Percentiles rank a stretch among this genome's conserved stretches.
phyloP scores from a whole-genome alignment of 208 protist genomes.

The Trichomonas vaginalis region DNA sequence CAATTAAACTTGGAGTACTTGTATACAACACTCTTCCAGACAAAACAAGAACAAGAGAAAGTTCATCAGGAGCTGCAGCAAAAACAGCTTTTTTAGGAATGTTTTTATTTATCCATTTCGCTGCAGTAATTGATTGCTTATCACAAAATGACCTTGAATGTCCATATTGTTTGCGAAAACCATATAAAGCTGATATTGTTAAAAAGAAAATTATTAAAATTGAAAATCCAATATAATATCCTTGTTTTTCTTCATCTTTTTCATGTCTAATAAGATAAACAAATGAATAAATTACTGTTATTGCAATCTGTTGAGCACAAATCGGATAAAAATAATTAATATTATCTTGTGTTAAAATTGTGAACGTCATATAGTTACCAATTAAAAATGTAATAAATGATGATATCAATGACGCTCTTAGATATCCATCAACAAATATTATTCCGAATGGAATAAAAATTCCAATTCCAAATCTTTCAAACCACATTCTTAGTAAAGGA shows the following conservation, averaged over 20 bases:
- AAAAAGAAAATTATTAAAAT: background rate
- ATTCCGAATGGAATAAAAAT: background rate
- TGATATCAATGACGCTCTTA: too few relatives aligned
- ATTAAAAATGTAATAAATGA: background rate
- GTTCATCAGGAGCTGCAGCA: background rate
- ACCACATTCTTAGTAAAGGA: background rate
- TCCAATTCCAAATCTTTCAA: background rate
- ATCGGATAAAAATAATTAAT: background rate
- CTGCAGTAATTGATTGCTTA: background rate
- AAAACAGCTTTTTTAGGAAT: background rate
- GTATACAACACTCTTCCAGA: background rate
- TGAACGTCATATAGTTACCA: too few relatives aligned
- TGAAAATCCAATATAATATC: background rate
- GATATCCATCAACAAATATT: background rate
- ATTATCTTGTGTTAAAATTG: background rate
- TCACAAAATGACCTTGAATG: background rate
- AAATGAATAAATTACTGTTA: background rate
- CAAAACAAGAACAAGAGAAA: background rate
- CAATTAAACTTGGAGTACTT: background rate
- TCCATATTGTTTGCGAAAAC: background rate
- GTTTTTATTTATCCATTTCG: background rate
- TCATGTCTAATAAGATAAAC: background rate
- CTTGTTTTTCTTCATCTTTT: background rate
- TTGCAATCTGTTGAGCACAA: background rate
- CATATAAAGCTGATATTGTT: background rate